Base-by-base conservation (phyloP, 139 green algal species). In the Zygnema cylindricum region DNA sequence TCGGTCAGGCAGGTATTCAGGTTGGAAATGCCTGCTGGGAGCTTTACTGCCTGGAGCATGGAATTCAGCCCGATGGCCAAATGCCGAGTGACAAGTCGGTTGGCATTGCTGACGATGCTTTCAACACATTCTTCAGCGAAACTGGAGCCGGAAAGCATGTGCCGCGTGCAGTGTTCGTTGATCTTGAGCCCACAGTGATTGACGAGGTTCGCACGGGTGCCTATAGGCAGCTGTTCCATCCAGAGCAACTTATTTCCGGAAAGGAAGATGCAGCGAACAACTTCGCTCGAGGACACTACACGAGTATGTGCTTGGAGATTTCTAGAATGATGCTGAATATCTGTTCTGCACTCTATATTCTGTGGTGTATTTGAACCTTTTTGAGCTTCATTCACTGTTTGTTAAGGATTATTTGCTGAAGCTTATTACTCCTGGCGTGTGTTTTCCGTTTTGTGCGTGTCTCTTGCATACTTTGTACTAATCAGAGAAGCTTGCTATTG, bases 1-100 rank as follows among this genome's bases (percentile, higher is more conserved):
- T n/a, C n/a, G n/a, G n/a, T n/a, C 76, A 83, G 93, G 93, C 93
- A 89, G 94, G 94, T 91, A 96, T 97, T 89, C 95, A 98, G 94
- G 96, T 98, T 81, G 97, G 97, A 88, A 99, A 99, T 88, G 96
- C 97, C 94, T 99, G 97, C 96, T 99, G 97, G 97, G 97, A 99
- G 95, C 76, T 54, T 35, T n/a, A n/a, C n/a, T n/a, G n/a, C n/a
- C n/a, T n/a, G n/a, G n/a, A n/a, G n/a, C n/a, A n/a, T n/a, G n/a
- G n/a, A n/a, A n/a, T n/a, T n/a, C 71, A 86, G 87, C 87, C 87
- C 36, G 87, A 91, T 95, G 97, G 97, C 90, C 96, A 97, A 93
- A 98, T 98, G 95, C 96, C 97, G n/a, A n/a, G n/a, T n/a, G n/a
- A n/a, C n/a, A n/a, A n/a, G n/a, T n/a, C n/a, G n/a, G n/a, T n/a